Evolutionary conservation across 2,329 filamentous ascomycete genomes (phyloP), one percentile per base, ranked within the genome.

Genomic region (Cytospora paraplurivora): DNA sequence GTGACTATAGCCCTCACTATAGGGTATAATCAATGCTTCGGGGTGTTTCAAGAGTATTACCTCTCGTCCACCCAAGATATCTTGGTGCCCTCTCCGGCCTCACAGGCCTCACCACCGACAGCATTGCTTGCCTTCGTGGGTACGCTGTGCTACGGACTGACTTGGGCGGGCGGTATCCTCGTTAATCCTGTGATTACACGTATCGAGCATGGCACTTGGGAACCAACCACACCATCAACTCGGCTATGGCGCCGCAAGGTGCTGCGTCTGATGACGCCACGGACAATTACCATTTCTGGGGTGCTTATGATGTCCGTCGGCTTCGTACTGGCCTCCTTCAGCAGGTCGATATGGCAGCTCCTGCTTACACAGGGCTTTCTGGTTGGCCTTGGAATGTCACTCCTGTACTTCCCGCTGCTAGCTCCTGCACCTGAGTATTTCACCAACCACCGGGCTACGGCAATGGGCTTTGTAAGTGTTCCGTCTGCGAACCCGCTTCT

Each of bases 371-470:
- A 81, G 68, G 78, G 79, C 1, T 67, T 80, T 12, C 66, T 80
- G 13, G 74, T 76, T 50, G 79, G 79, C 8, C 54, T 78, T 19
- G 78, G 79, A n/a, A 76, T 75, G 68, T 80, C 77, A 12, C 70
- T 81, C 44, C 63, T 80, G 27, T 78, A 78, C 61, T 79, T 78
- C 59, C 76, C 78, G 10, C 72, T 82, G 34, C 69, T 81, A 3
- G 76, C 75, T 15, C 77, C 79, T 3, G 77, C 80, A 11, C 79
- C 81, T 0, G 80, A 82, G 68, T 83, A 81, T 67, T 83, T 82
- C 65, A 76, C 73, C 38, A 74, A 72, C n/a, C 77, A 79, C 64
- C 76, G 78, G 7, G 80, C 79, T 1, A 76, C 75, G 6, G 79
- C 79, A 2, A 77, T 81, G 73, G 79, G 78, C 0, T 74, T 81